These are phyloP conservation scores for Herpomyces periplanetae DNA, from an alignment of 2,329 filamentous ascomycete genomes.

Conservation along the genomic window DNA sequence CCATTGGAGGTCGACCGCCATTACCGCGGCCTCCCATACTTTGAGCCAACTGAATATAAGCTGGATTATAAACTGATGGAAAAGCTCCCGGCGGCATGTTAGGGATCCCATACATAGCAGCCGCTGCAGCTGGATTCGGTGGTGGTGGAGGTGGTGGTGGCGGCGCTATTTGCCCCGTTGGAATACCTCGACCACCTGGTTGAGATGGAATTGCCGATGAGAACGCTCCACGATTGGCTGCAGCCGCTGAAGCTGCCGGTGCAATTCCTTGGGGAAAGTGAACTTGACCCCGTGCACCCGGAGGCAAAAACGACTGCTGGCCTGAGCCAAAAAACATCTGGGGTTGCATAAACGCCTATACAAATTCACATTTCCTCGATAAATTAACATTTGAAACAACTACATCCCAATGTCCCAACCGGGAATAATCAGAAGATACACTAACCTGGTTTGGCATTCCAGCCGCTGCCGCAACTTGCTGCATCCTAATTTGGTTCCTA, in stretches of 20 bases:
- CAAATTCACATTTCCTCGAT: too few relatives aligned
- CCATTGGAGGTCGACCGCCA: slow-evolving; percentile 15
- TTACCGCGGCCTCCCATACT: slow-evolving; percentile 2
- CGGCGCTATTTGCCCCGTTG: slow-evolving; percentile 43
- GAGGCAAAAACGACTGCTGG: slow-evolving; percentile 24
- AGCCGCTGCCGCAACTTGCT: slow-evolving; percentile 66
- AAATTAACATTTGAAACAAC: too few relatives aligned
- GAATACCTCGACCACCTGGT: slow-evolving; percentile 51
- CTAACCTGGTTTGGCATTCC: slow-evolving; percentile 28
- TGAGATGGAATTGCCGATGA: slow-evolving; percentile 38
- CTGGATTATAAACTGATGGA: slow-evolving; percentile 9
- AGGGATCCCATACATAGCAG: slow-evolving; percentile 31
- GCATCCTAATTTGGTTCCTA: slow-evolving; percentile 90
- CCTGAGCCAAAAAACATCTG: slow-evolving; percentile 71
- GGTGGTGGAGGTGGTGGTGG: too few relatives aligned
- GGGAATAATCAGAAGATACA: slow-evolving; percentile 1
- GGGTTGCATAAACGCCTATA: slow-evolving; percentile 38
- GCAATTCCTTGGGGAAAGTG: slow-evolving; percentile 17
- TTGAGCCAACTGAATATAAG: slow-evolving; percentile 35
- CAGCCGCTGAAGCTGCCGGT: slow-evolving; percentile 35
- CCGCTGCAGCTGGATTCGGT: too few relatives aligned
- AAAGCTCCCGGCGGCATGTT: slow-evolving; percentile 17
- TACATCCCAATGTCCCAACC: slow-evolving; percentile 2
- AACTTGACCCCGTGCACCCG: slow-evolving; percentile 17
- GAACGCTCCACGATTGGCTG: slow-evolving; percentile 52